Percentiles rank a stretch among this genome's conserved stretches.
phyloP scores from a whole-genome alignment of 345 rosid genomes.

The Murraya koenigii region DNA sequence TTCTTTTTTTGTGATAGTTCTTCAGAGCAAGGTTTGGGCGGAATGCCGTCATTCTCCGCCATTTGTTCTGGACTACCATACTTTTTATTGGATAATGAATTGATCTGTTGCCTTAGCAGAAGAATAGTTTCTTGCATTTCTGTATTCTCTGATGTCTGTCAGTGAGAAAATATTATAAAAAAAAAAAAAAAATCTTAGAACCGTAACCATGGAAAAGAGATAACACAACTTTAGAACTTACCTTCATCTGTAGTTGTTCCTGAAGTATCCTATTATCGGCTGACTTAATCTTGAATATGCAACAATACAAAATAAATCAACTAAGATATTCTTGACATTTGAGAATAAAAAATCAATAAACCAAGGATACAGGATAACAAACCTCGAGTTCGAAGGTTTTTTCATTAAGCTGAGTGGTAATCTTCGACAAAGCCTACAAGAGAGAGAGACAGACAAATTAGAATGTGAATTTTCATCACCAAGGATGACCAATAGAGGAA shows the following conservation, averaged over 20 bases:
- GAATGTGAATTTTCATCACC: slow-evolving; percentile 8
- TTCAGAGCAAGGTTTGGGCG: slow-evolving; percentile 15
- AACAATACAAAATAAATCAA: slow-evolving; percentile 17
- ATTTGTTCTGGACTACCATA: slow-evolving; percentile 27
- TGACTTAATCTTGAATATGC: slow-evolving; percentile 48
- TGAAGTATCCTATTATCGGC: slow-evolving; percentile 74
- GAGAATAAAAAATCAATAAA: slow-evolving; percentile 8
- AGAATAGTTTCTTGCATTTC: slow-evolving; percentile 66
- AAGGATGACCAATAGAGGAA: slow-evolving; percentile 6
- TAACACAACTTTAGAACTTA: slow-evolving; percentile 19
- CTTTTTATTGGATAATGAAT: slow-evolving; percentile 28
- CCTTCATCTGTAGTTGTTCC: slow-evolving; percentile 72
- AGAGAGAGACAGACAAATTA: slow-evolving; percentile 19
- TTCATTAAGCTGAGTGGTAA: slow-evolving; percentile 56
- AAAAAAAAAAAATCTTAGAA: neutral
- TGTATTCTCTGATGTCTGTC: slow-evolving; percentile 50
- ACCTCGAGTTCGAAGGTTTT: slow-evolving; percentile 74
- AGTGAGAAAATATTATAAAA: neutral
- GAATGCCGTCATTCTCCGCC: slow-evolving; percentile 28
- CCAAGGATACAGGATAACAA: slow-evolving; percentile 26
- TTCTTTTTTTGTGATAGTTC: slow-evolving; percentile 12
- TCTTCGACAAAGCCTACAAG: slow-evolving; percentile 52
- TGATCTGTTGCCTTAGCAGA: slow-evolving; percentile 51
- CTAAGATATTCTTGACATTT: slow-evolving; percentile 5
- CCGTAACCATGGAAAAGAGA: neutral